Base-by-base conservation (phyloP, 2,329 filamentous ascomycete genomes). In the Hyphodiscus sp. region DNA sequence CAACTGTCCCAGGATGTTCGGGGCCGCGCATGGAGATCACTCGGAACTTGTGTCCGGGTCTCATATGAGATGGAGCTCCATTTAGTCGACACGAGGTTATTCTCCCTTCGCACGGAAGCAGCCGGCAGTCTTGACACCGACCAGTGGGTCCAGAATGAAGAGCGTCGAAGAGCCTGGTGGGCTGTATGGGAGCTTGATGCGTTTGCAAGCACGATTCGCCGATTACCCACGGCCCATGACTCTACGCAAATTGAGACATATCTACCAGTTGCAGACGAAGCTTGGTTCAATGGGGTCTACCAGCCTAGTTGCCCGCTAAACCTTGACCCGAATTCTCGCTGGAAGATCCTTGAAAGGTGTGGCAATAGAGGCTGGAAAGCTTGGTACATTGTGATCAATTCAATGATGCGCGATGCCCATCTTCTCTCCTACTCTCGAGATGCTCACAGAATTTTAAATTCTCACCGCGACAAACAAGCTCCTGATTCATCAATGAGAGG, bases 151-250 rank as follows among this genome's bases (percentile, higher is more conserved):
- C 49, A 56, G 4, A 57, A 67, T 8, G 71, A 73, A 57, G 70
- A 72, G 56, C 61, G 66, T 41, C 65, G 70, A 1, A 63, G 70
- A 2, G 65, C 67, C 4, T 73, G 68, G 65, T 73, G 70, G 70
- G 68, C 70, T 0, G 64, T 72, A n/a, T 73, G 69, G 69, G 70
- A 73, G 53, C 70, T 73, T 69, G 71, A 73, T 48, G 65, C 69
- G 8, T 73, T 71, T 55, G 69, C 70, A 3, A 70, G 65, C 50
- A 69, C 68, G 18, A 68, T 73, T 20, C 65, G 69, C 9, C 65
- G 70, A 2, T 64, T 63, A 16, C 71, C 71, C 0, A 65, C 67
- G 0, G 70, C 65, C 0, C 65, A 72, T 7, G 62, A 71, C 56
- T 69, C 65, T 63, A 53, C 59, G 7, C 63, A 68, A 46, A 71